Conservation (phyloP, 2,329 filamentous ascomycete species). For the Aspergillus costaricaensis region DNA sequence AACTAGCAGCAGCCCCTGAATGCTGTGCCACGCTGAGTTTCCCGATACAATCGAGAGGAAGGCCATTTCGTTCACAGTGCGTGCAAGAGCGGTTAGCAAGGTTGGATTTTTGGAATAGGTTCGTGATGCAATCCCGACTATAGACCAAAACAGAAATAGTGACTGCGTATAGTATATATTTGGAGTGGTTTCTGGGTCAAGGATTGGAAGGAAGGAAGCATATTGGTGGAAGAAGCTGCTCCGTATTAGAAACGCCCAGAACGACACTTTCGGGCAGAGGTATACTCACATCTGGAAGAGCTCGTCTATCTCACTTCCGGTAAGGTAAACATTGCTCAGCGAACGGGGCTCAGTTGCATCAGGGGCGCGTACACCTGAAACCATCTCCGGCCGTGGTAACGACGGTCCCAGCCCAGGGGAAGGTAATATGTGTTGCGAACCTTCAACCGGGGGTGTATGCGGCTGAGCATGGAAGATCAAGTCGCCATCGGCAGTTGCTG, state of each 20-base stretch:
- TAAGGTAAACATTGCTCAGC: conserved; percentile 34
- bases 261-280: too few relatives aligned
- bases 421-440: conserved; percentile 25
- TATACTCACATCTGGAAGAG: conserved; percentile 37
- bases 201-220: conserved; percentile 41
- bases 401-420: conserved; percentile 22
- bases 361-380: conserved; percentile 8
- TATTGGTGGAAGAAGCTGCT: conserved; percentile 43
- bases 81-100: conserved; percentile 36
- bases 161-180: conserved; percentile 77
- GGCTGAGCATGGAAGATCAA: conserved; percentile 19
- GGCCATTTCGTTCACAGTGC: conserved; percentile 39
- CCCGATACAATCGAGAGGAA: conserved; percentile 36
- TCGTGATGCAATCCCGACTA: conserved; percentile 41
- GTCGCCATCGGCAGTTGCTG: conserved; percentile 6
- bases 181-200: conserved; percentile 57
- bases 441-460: conserved; percentile 23
- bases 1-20: conserved; percentile 42
- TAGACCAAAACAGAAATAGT: conserved; percentile 81
- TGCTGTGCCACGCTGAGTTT: conserved; percentile 34
- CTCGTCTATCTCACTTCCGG: conserved; percentile 40
- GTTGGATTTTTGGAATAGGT: conserved; percentile 44
- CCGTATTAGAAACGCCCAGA: neutral
- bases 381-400: conserved; percentile 12
- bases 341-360: conserved; percentile 32